Evolutionary conservation across 345 rosid genomes (phyloP).

Genomic region (Arabidopsis suecica): DNA sequence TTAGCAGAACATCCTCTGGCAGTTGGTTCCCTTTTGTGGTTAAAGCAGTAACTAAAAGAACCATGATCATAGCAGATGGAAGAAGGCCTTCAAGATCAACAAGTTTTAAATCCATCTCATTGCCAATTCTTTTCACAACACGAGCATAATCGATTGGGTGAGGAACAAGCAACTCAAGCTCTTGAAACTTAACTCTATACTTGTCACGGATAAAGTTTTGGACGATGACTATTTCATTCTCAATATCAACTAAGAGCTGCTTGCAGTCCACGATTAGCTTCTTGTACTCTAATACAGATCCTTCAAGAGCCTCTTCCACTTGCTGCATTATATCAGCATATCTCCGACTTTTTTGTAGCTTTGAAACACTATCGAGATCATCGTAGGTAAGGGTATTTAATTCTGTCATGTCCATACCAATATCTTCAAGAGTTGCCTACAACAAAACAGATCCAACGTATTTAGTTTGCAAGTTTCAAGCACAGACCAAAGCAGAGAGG

Average conservation of each 20-base stretch:
- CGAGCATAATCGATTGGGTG: no score
- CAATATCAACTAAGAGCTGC: no score
- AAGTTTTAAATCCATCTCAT: no score
- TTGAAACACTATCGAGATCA: neutral
- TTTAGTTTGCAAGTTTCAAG: no score
- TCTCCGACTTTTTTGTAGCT: neutral
- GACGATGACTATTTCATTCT: no score
- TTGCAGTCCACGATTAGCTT: no score
- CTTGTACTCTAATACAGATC: neutral
- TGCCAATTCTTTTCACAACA: no score
- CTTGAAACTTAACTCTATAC: no score
- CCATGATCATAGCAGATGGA: neutral
- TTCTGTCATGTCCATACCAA: neutral
- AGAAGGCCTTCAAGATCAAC: neutral
- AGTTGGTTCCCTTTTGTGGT: neutral
- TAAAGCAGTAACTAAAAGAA: neutral
- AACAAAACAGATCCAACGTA: no score
- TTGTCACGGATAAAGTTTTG: no score
- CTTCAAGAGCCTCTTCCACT: neutral
- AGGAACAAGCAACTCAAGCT: no score
- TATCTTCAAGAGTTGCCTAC: neutral
- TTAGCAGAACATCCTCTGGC: neutral
- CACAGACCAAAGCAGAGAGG: no score
- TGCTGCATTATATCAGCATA: neutral
- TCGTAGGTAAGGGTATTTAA: neutral